Conservation (phyloP, 2,329 filamentous ascomycete genomes). For the Xylariaceae sp. region DNA sequence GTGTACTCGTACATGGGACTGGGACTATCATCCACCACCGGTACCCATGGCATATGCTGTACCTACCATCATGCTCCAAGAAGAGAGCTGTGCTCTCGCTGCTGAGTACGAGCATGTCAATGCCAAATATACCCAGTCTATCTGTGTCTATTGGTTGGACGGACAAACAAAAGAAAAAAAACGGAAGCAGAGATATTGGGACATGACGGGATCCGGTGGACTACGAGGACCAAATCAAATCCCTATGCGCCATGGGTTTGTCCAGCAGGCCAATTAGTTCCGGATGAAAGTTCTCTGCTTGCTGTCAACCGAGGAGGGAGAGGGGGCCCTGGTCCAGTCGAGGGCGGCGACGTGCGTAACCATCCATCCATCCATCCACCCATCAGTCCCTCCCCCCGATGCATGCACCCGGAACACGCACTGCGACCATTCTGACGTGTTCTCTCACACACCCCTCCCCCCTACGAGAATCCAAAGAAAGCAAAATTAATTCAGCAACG, state of each 20-base stretch:
- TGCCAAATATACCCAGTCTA: neutral
- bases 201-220: neutral
- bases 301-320: neutral
- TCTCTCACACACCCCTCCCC: constrained; percentile 4
- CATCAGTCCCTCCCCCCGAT: neutral
- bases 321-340: neutral
- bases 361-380: neutral
- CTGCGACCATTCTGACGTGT: constrained; percentile 21
- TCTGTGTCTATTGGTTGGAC: neutral
- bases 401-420: constrained; percentile 11
- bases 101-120: neutral
- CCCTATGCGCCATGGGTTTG: neutral
- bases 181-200: neutral
- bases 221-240: neutral
- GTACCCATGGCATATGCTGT: no score
- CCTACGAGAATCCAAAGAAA: constrained; percentile 1
- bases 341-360: constrained; percentile 2
- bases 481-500: neutral
- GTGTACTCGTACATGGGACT: no score
- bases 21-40: no score
- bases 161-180: neutral
- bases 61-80: no score
- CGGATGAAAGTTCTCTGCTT: neutral
- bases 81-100: neutral
- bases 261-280: neutral